Evolutionary conservation across 495 filamentous ascomycete genomes (phyloP), one percentile per base, ranked within the genome.

Genomic region (Xylaria flabelliformis): DNA sequence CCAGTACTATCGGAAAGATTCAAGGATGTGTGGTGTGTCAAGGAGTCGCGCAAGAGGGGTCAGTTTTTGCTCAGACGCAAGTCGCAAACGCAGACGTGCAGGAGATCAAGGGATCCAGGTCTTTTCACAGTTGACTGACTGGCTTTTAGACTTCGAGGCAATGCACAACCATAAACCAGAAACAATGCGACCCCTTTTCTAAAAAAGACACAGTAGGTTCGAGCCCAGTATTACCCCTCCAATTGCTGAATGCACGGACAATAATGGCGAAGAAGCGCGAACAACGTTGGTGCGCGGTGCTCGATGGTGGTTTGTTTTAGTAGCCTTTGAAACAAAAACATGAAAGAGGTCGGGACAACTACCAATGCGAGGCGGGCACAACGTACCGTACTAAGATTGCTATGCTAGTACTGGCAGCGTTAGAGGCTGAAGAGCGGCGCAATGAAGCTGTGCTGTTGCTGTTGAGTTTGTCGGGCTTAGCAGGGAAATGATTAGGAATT

Each of bases 91-190:
- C 53, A 15, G 53, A 56, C 26, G 50, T 67, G 48, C 48, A 29
- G 51, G 21, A 67, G 65, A 67, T 66, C 64, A 44, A 66, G 64
- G 64, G 64, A 67, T 24, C 51, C 65, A 42, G 32, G 51, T 51
- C 65, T 67, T 67, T 8, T 67, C 46, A 8, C 29, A n/a, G 46
- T 67, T 67, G 64, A 26, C 41, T 51, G 36, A 36, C 42, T 53
- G n/a, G 61, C 39, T 42, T 66, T 66, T 24, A 53, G 32, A 51
- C 64, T 66, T 51, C 8, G 44, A 64, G 21, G 41, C 36, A n/a
- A 24, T 7, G 44, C 17, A 51, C 17, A 12, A 39, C 44, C 29
- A 6, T 51, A 36, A 41, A 19, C 61, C 4, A 46, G 19, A 67
- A 32, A 53, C 63, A 51, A 67, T 67, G 36, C 65, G 34, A 56